Conservation (phyloP, 352 stramenopile species). For the Pythium monospermum region DNA sequence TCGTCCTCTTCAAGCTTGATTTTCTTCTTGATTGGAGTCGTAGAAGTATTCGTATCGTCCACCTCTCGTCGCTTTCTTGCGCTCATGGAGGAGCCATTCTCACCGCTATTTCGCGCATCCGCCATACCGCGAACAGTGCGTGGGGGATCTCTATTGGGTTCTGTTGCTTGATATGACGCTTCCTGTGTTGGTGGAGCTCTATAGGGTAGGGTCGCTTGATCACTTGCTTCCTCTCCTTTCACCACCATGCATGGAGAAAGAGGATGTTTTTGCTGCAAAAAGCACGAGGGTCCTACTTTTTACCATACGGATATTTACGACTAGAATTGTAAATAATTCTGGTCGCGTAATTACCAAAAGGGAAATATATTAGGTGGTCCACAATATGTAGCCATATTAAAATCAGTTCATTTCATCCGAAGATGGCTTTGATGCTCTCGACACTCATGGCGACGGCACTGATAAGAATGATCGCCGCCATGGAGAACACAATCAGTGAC, state of each 20-base stretch:
- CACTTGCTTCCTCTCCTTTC: too few species aligned
- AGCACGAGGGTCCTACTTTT: background rate
- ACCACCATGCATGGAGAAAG: too few species aligned
- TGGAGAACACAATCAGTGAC: slow-evolving; percentile 67
- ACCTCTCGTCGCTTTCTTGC: slow-evolving; percentile 41
- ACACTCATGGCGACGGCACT: slow-evolving; percentile 62
- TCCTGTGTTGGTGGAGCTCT: too few species aligned
- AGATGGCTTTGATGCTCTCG: slow-evolving; percentile 33
- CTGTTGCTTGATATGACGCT: too few species aligned
- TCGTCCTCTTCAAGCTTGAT: slow-evolving; percentile 61
- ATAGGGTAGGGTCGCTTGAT: too few species aligned
- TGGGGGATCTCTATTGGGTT: too few species aligned
- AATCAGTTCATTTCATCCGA: background rate
- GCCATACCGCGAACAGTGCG: too few species aligned
- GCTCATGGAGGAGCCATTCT: slow-evolving; percentile 6
- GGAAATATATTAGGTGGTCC: slow-evolving; percentile 1
- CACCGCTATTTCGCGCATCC: slow-evolving; percentile 16
- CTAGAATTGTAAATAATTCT: background rate
- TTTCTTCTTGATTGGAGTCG: slow-evolving; percentile 40
- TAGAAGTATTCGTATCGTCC: too few species aligned
- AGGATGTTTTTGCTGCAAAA: too few species aligned
- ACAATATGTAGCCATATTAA: slow-evolving; percentile 5
- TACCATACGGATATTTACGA: slow-evolving; percentile 12
- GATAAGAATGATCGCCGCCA: slow-evolving; percentile 58
- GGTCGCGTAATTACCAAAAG: slow-evolving; percentile 17